phyloP scores from a whole-genome alignment of 78 protist species.

The Salpingoeca rosetta region DNA sequence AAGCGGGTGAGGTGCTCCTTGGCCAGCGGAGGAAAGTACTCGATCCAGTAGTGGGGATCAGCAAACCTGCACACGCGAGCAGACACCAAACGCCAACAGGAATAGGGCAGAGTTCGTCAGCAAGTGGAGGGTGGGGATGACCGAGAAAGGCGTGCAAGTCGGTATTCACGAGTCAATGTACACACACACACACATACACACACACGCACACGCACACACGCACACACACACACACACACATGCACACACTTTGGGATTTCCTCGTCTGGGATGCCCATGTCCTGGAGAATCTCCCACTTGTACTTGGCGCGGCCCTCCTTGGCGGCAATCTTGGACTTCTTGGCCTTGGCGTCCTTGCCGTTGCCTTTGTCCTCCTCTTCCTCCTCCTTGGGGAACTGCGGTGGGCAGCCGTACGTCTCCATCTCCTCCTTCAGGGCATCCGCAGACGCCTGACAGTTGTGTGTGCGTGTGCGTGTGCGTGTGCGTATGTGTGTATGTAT shows the following conservation, averaged over 20 bases:
- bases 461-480: too few relatives aligned
- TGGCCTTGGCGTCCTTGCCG: background rate
- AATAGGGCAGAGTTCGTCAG: too few relatives aligned
- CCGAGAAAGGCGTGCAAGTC: too few relatives aligned
- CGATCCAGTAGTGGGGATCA: slow-evolving; percentile 88
- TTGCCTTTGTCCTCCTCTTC: background rate
- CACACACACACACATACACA: too few relatives aligned
- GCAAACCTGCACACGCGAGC: too few relatives aligned
- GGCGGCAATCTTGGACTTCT: slow-evolving; percentile 64
- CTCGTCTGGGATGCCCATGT: slow-evolving; percentile 80
- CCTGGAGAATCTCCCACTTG: slow-evolving; percentile 88
- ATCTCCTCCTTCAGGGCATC: slow-evolving; percentile 75
- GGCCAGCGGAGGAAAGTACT: slow-evolving; percentile 96
- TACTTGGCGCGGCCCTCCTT: slow-evolving; percentile 60
- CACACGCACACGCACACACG: too few relatives aligned
- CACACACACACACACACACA: too few relatives aligned
- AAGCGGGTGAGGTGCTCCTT: slow-evolving; percentile 3
- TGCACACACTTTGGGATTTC: slow-evolving; percentile 60
- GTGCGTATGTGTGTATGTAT: too few relatives aligned
- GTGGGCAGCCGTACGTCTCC: slow-evolving; percentile 70
- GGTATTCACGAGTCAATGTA: too few relatives aligned
- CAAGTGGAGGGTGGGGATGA: too few relatives aligned
- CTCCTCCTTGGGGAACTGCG: slow-evolving; percentile 60
- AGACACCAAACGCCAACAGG: too few relatives aligned
- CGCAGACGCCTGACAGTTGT: slow-evolving; percentile 67